These are phyloP conservation scores for Psilocybe sp. DNA, from an alignment of 768 basidiomycete species.

Conservation along the genomic window DNA sequence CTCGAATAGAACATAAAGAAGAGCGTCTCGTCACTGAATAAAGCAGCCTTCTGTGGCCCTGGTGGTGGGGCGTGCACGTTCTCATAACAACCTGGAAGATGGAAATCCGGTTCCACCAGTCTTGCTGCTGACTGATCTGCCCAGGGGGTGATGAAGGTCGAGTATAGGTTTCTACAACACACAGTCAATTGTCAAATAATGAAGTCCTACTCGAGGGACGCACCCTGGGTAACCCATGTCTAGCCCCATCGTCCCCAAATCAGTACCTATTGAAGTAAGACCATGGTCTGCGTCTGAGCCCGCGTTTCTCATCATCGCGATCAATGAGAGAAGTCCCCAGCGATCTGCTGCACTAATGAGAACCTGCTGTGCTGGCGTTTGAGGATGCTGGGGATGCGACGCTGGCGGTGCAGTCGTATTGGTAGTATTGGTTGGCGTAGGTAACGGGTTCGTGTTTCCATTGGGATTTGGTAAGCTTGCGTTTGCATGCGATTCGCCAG, in stretches of 20 bases:
- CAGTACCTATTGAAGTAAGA: slow-evolving; percentile 82
- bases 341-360: slow-evolving; percentile 90
- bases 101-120: slow-evolving; percentile 88
- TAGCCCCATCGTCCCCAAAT: slow-evolving; percentile 88
- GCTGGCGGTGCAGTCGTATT: slow-evolving; percentile 31
- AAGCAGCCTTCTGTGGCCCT: slow-evolving; percentile 72
- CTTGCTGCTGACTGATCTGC: slow-evolving; percentile 84
- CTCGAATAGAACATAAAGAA: slow-evolving; percentile 98
- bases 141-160: slow-evolving; percentile 96
- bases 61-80: slow-evolving; percentile 88
- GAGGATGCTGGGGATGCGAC: slow-evolving; percentile 53
- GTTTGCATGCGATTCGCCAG: slow-evolving; percentile 28
- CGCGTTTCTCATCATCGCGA: slow-evolving; percentile 84
- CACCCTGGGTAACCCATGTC: slow-evolving; percentile 85
- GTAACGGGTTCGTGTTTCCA: slow-evolving; percentile 34
- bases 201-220: slow-evolving; percentile 29
- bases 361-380: slow-evolving; percentile 92
- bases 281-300: slow-evolving; percentile 74
- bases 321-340: slow-evolving; percentile 87
- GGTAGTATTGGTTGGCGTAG: slow-evolving; percentile 30
- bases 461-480: slow-evolving; percentile 26
- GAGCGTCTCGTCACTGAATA: slow-evolving; percentile 93
- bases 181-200: slow-evolving; percentile 13
- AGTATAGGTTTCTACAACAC: slow-evolving; percentile 69
- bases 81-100: slow-evolving; percentile 83